Evolutionary conservation across 257 asterid species (phyloP), one percentile per base, ranked within the genome.

Genomic region (Paulownia fortunei): DNA sequence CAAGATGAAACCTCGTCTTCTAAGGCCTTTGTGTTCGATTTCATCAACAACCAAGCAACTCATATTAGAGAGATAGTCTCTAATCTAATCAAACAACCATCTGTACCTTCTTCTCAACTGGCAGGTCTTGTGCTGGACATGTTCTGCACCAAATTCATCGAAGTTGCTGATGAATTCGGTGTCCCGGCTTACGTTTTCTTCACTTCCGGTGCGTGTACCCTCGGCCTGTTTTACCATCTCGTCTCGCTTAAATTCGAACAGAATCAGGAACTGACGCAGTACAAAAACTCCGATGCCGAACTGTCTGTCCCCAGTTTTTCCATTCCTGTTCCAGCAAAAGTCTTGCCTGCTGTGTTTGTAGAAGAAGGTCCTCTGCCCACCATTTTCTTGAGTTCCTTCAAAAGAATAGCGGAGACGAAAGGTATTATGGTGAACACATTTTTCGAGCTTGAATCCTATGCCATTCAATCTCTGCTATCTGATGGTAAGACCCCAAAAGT

Each of bases 131-230:
- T 92, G 36, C 68, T 92, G 2, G 93, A 89, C 75, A 74, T 90
- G 88, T 87, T 92, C 79, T 92, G 93, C 79, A 80, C 86, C 0
- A 44, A 65, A 3, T 90, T 89, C 87, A 63, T 82, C 18, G 88
- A 86, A 12, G 79, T 89, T 0, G 97, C 93, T 0, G 36, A 74
- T 0, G 97, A 90, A 32, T 84, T 87, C 59, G 23, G 49, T 8
- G 11, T 92, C 6, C 86, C 91, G 0, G 7, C 92, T 0, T 89
- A 86, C 60, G 78, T 84, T 3, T 92, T 82, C 80, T 88, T 70
- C 86, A 82, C 96, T 0, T 87, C 89, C 1, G 81, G 87, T 2
- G 94, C 92, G 7, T 27, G 78, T 0, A 4, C 32, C 0, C 84
- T 90, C 10, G 91, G 89, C 23, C 26, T 87, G 0, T 34, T 79